Base-by-base conservation (phyloP, 768 basidiomycete genomes). In the Tylopilus felleus region DNA sequence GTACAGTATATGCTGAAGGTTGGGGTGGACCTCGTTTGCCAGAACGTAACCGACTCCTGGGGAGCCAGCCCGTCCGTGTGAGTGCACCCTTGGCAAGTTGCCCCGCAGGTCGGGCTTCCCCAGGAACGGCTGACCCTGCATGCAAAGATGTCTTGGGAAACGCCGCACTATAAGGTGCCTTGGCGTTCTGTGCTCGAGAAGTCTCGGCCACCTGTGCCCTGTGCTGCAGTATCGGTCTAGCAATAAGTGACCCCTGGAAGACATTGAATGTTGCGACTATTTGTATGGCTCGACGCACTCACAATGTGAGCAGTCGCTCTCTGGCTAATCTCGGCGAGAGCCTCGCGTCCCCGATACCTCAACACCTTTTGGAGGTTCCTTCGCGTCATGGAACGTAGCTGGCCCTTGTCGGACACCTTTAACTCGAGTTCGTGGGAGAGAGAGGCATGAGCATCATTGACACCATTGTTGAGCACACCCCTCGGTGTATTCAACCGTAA, bases 281-380 rank as follows among this genome's bases (percentile, higher is more conserved):
- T 16, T 38, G 13, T 22, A 45, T n/a, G 49, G 16, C 49, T 9
- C 29, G 29, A 22, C 33, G 35, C 25, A 77, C 87, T 62, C 63
- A 91, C 90, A 57, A 85, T 80, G 68, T 92, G 84, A 41, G 79
- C 75, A 27, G 75, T 73, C 6, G 83, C 85, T 64, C 85, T 87
- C 56, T 72, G 65, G 51, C 76, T 75, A 23, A 93, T 65, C 22
- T 79, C 74, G 10, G 63, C 53, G 9, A 79, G 60, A 23, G 82
- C 83, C 53, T 73, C 72, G 27, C 64, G 58, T 17, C 75, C 71
- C 49, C 85, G 76, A 66, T 79, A 93, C 49, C 74, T 82, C 21
- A 93, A 71, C 5, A 85, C 76, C 68, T 91, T 91, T 60, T 85
- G 81, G 36, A 93, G 70, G 67, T 90, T 91, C 78, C 82, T 84